phyloP scores from a whole-genome alignment of 148 eudicot genomes.

The Limonium bicolor region DNA sequence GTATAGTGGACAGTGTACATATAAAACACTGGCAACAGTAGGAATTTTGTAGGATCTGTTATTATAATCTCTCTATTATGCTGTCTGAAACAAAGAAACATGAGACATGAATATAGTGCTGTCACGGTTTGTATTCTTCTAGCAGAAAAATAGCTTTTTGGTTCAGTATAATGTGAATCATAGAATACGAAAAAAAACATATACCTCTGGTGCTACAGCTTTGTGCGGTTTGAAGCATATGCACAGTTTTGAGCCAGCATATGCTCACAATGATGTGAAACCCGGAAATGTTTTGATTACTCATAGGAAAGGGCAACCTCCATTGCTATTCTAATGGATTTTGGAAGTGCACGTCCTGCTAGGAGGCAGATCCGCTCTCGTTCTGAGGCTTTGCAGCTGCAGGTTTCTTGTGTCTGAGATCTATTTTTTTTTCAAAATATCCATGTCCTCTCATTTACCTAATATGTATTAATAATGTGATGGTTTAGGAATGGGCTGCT shows the following conservation, averaged over 20 bases:
- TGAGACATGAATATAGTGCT: not conserved
- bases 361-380: constrained; percentile 80
- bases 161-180: constrained; percentile 98
- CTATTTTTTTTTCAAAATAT: not conserved
- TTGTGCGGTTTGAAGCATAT: constrained; percentile 93
- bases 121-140: too few relatives aligned
- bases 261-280: constrained; percentile 97
- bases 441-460: too few relatives aligned
- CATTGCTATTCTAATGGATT: constrained; percentile 88
- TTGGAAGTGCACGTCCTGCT: constrained; percentile 96
- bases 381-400: constrained; percentile 81
- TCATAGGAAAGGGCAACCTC: constrained; percentile 68
- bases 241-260: constrained; percentile 81
- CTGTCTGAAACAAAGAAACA: too few relatives aligned
- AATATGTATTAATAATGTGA: not conserved
- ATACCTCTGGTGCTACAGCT: constrained; percentile 34
- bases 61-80: too few relatives aligned
- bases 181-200: constrained; percentile 29
- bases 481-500: constrained; percentile 83
- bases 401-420: constrained; percentile 23
- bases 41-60: too few relatives aligned
- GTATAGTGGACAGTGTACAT: too few relatives aligned
- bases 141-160: too few relatives aligned
- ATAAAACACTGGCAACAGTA: too few relatives aligned
- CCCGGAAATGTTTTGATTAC: constrained; percentile 87